Percentiles rank a stretch among this genome's conserved stretches.
Conservation (phyloP, 2,329 filamentous ascomycete species). For the Calonectria naviculata region DNA sequence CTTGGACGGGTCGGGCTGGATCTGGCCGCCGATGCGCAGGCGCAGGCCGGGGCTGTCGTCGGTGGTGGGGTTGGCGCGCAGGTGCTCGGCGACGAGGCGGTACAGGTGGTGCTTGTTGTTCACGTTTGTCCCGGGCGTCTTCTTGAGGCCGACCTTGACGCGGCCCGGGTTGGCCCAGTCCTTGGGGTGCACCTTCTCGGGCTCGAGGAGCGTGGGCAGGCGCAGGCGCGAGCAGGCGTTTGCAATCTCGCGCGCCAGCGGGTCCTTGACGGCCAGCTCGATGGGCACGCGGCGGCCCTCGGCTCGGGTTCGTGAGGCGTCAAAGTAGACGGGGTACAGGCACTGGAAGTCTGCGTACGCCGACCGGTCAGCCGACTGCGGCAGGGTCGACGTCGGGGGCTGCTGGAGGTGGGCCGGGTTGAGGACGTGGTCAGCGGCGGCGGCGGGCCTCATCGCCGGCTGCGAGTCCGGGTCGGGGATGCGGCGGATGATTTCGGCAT, state of each 20-base stretch:
- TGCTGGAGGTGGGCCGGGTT: constrained; percentile 43
- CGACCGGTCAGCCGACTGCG: constrained; percentile 58
- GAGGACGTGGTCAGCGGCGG: constrained; percentile 35
- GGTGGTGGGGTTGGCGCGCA: constrained; percentile 82
- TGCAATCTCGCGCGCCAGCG: constrained; percentile 89
- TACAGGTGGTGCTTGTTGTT: constrained; percentile 90
- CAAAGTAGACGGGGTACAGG: constrained; percentile 97
- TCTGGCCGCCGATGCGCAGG: constrained; percentile 79
- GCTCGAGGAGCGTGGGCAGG: constrained; percentile 83
- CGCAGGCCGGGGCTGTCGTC: constrained; percentile 75
- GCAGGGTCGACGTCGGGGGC: constrained; percentile 39
- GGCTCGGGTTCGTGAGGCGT: constrained; percentile 77
- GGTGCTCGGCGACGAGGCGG: constrained; percentile 79
- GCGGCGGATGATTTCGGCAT: constrained; percentile 66
- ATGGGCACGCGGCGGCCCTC: constrained; percentile 84
- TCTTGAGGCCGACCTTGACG: constrained; percentile 78
- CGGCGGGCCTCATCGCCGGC: constrained; percentile 32
- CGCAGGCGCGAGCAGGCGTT: constrained; percentile 82
- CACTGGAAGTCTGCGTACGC: constrained; percentile 84
- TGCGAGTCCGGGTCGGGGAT: constrained; percentile 47
- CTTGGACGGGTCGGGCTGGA: constrained; percentile 69
- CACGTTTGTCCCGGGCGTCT: constrained; percentile 51
- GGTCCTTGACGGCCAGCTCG: constrained; percentile 81
- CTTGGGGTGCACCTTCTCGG: constrained; percentile 91
- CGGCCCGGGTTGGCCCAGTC: constrained; percentile 98